These are phyloP conservation scores for Phytopythium oedochilum DNA, from an alignment of 352 stramenopile genomes.

Conservation along the genomic window DNA sequence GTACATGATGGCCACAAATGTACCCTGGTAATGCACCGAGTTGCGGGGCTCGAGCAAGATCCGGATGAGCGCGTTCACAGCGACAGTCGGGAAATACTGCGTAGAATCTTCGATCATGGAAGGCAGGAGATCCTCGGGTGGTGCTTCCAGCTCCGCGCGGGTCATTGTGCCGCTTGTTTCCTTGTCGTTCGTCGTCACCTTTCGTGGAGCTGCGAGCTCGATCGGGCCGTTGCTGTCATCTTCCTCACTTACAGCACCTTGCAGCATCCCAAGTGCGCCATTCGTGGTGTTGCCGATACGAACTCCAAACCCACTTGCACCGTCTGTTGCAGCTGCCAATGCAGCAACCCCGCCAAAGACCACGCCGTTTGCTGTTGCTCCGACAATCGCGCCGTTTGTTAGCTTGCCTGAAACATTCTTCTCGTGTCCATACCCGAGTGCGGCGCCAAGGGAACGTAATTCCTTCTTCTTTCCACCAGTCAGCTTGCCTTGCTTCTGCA, in stretches of 20 bases:
- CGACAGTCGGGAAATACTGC: conserved; percentile 97
- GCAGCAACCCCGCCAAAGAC: conserved; percentile 10
- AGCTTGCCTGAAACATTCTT: conserved; percentile 7
- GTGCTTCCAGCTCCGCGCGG: conserved; percentile 54
- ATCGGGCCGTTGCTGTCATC: conserved; percentile 39
- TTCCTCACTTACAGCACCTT: conserved; percentile 44
- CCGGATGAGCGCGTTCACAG: conserved; percentile 95
- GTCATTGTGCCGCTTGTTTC: conserved; percentile 65
- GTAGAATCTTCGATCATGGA: conserved; percentile 85
- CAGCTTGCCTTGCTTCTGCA: conserved; percentile 76
- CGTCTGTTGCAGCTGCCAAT: neutral
- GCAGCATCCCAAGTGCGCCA: conserved; percentile 19
- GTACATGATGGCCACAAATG: conserved; percentile 98
- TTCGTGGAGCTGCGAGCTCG: conserved; percentile 42
- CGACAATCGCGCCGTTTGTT: conserved; percentile 13
- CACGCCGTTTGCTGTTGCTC: conserved; percentile 6
- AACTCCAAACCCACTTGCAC: conserved; percentile 18
- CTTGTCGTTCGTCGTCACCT: conserved; percentile 65
- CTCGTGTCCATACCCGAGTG: neutral
- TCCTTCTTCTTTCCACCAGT: conserved; percentile 69
- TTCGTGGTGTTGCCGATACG: conserved; percentile 26
- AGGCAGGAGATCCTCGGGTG: conserved; percentile 69
- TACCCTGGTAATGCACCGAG: conserved; percentile 95
- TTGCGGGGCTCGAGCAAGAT: conserved; percentile 97
- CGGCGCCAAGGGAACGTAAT: conserved; percentile 29